Percentiles rank a stretch among this genome's conserved stretches.
Evolutionary conservation across 139 green algal species (phyloP).

Genomic region (Micractinium conductrix): DNA sequence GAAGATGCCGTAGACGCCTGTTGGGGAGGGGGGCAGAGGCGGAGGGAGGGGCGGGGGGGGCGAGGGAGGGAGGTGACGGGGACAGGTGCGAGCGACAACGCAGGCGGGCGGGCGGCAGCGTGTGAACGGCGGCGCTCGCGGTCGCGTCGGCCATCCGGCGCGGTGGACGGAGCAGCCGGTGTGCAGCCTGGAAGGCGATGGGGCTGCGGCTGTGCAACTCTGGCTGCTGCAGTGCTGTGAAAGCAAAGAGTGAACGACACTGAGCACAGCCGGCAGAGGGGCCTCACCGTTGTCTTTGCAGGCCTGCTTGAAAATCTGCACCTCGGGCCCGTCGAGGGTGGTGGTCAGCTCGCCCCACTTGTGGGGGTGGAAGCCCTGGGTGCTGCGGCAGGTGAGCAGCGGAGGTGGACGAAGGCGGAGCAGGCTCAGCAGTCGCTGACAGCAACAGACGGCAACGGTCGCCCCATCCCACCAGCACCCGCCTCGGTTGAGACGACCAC

Average conservation of each 20-base stretch:
- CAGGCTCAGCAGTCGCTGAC: background rate
- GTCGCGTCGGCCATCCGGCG: no score
- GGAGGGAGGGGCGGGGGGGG: background rate
- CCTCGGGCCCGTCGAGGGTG: conserved; percentile 54
- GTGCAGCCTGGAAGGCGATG: no score
- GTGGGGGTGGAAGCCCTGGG: conserved; percentile 54
- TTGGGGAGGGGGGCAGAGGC: background rate
- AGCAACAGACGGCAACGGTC: no score
- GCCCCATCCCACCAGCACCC: no score
- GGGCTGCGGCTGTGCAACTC: no score
- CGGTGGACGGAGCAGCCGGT: no score
- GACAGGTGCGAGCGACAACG: background rate
- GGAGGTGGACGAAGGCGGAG: no score
- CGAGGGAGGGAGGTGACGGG: background rate
- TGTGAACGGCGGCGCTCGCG: no score
- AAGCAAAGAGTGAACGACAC: no score
- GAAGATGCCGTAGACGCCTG: conserved; percentile 58
- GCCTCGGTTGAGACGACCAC: no score
- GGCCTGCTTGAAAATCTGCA: conserved; percentile 52
- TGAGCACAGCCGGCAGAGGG: no score
- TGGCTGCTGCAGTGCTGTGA: background rate
- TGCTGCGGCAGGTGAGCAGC: background rate
- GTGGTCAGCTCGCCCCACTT: conserved; percentile 59
- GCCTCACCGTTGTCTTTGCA: conserved; percentile 47
- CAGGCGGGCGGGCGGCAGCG: no score